Conservation (phyloP, 176 grass and related monocot species). For the Pontederia crassipes region DNA sequence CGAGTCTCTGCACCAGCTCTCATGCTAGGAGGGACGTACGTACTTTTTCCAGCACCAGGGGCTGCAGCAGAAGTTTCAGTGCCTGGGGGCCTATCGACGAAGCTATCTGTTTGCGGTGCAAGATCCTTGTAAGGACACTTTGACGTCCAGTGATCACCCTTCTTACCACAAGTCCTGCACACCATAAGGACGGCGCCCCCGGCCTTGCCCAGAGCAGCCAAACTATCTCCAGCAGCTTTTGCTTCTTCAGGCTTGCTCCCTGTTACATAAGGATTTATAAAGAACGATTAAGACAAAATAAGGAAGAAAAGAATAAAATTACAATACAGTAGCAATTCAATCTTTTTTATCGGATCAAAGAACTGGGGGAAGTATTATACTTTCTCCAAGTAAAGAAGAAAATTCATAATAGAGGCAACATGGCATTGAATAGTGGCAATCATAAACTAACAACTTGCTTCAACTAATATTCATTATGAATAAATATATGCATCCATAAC, state of each 20-base stretch:
- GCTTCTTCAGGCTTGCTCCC: constrained; percentile 57
- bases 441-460: too few species aligned
- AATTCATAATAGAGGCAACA: too few species aligned
- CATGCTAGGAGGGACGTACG: constrained; percentile 79
- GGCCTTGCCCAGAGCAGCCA: constrained; percentile 26
- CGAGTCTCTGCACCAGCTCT: constrained; percentile 46
- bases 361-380: too few species aligned
- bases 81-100: constrained; percentile 31
- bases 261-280: background rate
- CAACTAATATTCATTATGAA: too few species aligned
- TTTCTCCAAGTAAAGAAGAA: too few species aligned
- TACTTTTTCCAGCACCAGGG: constrained; percentile 32
- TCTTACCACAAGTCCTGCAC: constrained; percentile 71
- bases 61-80: constrained; percentile 12
- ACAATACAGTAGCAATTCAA: too few species aligned
- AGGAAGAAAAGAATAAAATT: too few species aligned
- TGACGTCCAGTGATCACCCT: constrained; percentile 79
- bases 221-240: constrained; percentile 30
- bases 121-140: constrained; percentile 82
- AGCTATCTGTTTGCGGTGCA: constrained; percentile 22
- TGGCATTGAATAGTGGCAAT: too few species aligned
- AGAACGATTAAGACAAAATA: too few species aligned
- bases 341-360: too few species aligned
- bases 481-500: too few species aligned
- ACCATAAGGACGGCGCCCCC: constrained; percentile 61